These are phyloP conservation scores for Pythium dissimile DNA, from an alignment of 352 stramenopile species.

Conservation along the genomic window DNA sequence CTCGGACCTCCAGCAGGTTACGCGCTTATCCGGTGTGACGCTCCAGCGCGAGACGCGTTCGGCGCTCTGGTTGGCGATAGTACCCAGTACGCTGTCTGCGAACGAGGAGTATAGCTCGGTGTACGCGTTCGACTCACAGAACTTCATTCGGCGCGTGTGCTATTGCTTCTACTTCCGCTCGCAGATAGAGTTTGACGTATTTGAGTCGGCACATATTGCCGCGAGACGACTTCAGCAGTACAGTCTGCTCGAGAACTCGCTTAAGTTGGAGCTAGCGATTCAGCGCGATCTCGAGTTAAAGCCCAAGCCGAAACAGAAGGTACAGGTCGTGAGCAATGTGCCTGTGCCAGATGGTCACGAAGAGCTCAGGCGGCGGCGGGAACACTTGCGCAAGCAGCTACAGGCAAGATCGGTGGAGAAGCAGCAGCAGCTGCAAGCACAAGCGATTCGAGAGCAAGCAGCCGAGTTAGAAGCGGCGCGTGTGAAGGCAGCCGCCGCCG, in stretches of 20 bases:
- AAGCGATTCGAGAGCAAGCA: slow-evolving; percentile 12
- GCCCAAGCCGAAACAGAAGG: slow-evolving; percentile 1
- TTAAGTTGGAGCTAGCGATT: slow-evolving; percentile 58
- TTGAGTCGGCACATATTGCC: slow-evolving; percentile 33
- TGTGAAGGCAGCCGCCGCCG: background rate
- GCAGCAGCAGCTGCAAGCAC: slow-evolving; percentile 3
- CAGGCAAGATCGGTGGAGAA: background rate
- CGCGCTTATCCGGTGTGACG: slow-evolving; percentile 36
- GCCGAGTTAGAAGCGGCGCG: slow-evolving; percentile 6
- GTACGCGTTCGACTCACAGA: slow-evolving; percentile 1
- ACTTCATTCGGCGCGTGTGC: slow-evolving; percentile 28
- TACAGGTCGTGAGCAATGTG: background rate
- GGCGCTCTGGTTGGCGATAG: slow-evolving; percentile 42
- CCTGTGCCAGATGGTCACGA: slow-evolving; percentile 11
- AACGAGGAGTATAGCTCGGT: slow-evolving; percentile 4
- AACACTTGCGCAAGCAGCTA: slow-evolving; percentile 9
- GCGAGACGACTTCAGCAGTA: slow-evolving; percentile 40
- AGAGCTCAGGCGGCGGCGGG: slow-evolving; percentile 13
- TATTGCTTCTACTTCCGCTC: slow-evolving; percentile 70
- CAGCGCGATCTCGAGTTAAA: slow-evolving; percentile 12
- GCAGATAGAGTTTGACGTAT: slow-evolving; percentile 49
- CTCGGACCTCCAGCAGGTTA: slow-evolving; percentile 49
- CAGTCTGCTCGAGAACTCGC: slow-evolving; percentile 43
- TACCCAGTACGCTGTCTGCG: background rate
- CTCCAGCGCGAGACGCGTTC: slow-evolving; percentile 39